Evolutionary conservation across 208 protist species (phyloP), one percentile per base, ranked within the genome.

Genomic region (Endotrypanum monterogeii): DNA sequence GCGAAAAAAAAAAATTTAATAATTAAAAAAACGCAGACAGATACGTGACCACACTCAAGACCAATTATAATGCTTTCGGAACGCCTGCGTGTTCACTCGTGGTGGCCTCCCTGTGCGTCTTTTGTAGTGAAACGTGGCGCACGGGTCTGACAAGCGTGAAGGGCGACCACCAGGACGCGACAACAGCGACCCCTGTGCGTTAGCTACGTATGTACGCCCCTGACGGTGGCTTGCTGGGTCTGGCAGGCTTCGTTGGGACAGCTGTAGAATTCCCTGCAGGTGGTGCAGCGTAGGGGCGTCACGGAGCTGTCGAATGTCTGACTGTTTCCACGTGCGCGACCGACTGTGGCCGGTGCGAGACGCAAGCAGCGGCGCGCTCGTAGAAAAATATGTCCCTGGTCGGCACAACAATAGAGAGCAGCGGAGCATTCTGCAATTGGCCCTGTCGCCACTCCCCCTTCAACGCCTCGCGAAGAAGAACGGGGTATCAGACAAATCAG

Each of bases 151-250:
- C 41, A 91, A 37, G 39, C 78, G 85, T 18, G 82, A 78, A 9
- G 52, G 58, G 25, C 86, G 78, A 20, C 83, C 82, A 25, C 76
- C 85, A 3, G 89, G 89, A n/a, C 89, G 81, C 7, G 89, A 93
- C 63, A 90, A 80, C n/a, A 93, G 62, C 25, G 76, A 85, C 6
- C 71, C 67, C 44, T 89, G 80, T n/a, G 71, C 77, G 28, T 81
- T 76, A 20, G 83, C 67, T 30, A 76, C 56, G 67, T 82, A 90
- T 30, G 79, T 79, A 57, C 67, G 76, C 3, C 77, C 73, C 18
- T 72, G 70, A 5, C 80, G 74, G 54, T 86, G 80, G 39, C 57
- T 68, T 12, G 83, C 81, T 7, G 83, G 67, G 60, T 69, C 82
- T 16, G 54, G 84, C 48, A 85, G 57, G 61, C 23, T 70, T 30